A percentile compares a stretch with the other conserved stretches of the same genome.
Evolutionary conservation across 371 early-diverging fungal genomes (phyloP).

Genomic region (Rhizopus microsporus): DNA sequence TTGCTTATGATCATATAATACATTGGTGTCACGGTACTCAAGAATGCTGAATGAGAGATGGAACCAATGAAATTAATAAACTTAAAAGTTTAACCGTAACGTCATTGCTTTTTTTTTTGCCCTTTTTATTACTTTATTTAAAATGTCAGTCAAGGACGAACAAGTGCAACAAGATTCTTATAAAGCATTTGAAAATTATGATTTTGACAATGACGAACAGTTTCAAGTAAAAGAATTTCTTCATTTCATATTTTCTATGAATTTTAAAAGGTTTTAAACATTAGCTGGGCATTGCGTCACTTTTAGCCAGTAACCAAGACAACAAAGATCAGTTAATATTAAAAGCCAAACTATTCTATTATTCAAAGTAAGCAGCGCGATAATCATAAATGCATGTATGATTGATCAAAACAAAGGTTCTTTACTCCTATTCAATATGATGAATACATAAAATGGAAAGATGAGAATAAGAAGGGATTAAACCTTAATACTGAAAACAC

Average conservation of each 20-base stretch:
- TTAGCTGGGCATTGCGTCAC: conserved; percentile 23
- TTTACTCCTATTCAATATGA: conserved; percentile 14
- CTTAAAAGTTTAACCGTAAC: conserved; percentile 15
- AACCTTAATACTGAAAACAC: not conserved
- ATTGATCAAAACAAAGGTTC: conserved; percentile 6
- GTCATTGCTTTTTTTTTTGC: conserved; percentile 3
- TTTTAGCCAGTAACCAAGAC: conserved; percentile 22
- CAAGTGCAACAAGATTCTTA: conserved; percentile 2
- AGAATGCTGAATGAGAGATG: no score
- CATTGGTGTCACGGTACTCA: no score
- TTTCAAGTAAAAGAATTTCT: conserved; percentile 19
- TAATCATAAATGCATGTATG: not conserved
- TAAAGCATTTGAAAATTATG: conserved; percentile 17
- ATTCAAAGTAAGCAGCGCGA: conserved; percentile 25
- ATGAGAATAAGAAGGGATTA: conserved; percentile 8
- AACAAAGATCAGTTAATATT: conserved; percentile 20
- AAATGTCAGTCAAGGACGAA: conserved; percentile 1
- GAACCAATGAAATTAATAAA: no score
- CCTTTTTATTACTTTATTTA: not conserved
- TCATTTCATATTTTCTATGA: not conserved
- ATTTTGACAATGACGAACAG: conserved; percentile 26
- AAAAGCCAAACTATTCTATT: conserved; percentile 31
- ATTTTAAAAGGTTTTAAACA: not conserved
- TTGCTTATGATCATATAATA: not conserved
- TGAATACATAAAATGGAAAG: conserved; percentile 26